These are phyloP conservation scores for Tricholoma saponaceum DNA, from an alignment of 768 basidiomycete genomes.

Conservation along the genomic window DNA sequence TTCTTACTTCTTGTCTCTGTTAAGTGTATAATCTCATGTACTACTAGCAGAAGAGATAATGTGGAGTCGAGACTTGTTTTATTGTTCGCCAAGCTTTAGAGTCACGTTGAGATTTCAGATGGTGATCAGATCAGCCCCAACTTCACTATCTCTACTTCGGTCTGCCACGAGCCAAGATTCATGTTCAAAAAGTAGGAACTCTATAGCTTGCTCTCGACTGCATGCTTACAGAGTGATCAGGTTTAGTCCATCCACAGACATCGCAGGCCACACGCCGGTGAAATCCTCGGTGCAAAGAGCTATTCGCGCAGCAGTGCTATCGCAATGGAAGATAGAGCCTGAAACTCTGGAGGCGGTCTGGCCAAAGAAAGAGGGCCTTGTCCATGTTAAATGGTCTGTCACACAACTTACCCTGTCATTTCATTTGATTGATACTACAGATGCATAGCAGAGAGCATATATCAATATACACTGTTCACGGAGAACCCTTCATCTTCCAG, in stretches of 20 bases:
- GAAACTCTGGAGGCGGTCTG: constrained; percentile 88
- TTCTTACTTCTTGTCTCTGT: constrained; percentile 22
- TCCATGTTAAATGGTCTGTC: constrained; percentile 90
- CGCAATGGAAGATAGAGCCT: constrained; percentile 78
- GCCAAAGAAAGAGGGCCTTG: constrained; percentile 97
- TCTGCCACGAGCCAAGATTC: constrained; percentile 65
- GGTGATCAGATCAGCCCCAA: too few species aligned
- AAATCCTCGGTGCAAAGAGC: constrained; percentile 92
- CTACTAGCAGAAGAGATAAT: constrained; percentile 38
- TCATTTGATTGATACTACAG: constrained; percentile 12
- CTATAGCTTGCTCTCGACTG: constrained; percentile 4
- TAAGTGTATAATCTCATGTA: constrained; percentile 36
- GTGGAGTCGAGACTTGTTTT: constrained; percentile 26
- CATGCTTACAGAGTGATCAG: constrained; percentile 29
- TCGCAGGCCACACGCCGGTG: constrained; percentile 85
- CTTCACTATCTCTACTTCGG: constrained; percentile 1
- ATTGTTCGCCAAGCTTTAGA: too few species aligned
- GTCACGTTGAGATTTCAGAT: background rate
- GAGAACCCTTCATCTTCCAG: constrained; percentile 91
- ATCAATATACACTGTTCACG: constrained; percentile 85
- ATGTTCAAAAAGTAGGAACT: constrained; percentile 75
- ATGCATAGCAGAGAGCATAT: constrained; percentile 86
- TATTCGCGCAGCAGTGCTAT: constrained; percentile 75
- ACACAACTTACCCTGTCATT: background rate
- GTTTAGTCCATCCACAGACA: constrained; percentile 72